These are phyloP conservation scores for Blastomyces parvus DNA, from an alignment of 2,329 filamentous ascomycete genomes.

Conservation along the genomic window DNA sequence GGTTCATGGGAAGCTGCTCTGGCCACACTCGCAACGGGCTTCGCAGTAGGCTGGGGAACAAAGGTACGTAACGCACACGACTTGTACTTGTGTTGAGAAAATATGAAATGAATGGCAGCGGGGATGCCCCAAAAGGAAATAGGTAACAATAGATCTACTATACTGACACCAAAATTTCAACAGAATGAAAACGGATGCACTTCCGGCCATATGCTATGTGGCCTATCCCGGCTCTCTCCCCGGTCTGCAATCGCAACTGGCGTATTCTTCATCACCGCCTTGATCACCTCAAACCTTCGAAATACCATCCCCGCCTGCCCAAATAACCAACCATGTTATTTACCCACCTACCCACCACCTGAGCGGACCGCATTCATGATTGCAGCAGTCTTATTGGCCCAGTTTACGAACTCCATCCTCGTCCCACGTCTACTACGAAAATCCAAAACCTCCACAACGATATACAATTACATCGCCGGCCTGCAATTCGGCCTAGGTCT, in stretches of 20 bases:
- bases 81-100: background rate
- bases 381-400: constrained; percentile 23
- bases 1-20: constrained; percentile 28
- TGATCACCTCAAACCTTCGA: constrained; percentile 35
- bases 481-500: constrained; percentile 45
- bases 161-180: background rate
- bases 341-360: constrained; percentile 34
- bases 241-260: constrained; percentile 41
- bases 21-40: constrained; percentile 34
- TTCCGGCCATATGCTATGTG: constrained; percentile 49
- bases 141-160: background rate
- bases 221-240: constrained; percentile 41
- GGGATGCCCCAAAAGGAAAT: background rate
- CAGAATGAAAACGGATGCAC: constrained; percentile 44
- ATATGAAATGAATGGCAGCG: background rate
- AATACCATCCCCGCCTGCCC: constrained; percentile 32
- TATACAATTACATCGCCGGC: constrained; percentile 39
- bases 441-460: constrained; percentile 25
- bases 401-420: constrained; percentile 27
- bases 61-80: constrained; percentile 31
- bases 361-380: constrained; percentile 29
- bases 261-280: constrained; percentile 36
- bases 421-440: constrained; percentile 24
- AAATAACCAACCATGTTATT: constrained; percentile 37
- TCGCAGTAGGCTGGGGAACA: constrained; percentile 44